These are phyloP conservation scores for Aspergillus brunneoviolaceus DNA, from an alignment of 2,329 filamentous ascomycete species.

Conservation along the genomic window DNA sequence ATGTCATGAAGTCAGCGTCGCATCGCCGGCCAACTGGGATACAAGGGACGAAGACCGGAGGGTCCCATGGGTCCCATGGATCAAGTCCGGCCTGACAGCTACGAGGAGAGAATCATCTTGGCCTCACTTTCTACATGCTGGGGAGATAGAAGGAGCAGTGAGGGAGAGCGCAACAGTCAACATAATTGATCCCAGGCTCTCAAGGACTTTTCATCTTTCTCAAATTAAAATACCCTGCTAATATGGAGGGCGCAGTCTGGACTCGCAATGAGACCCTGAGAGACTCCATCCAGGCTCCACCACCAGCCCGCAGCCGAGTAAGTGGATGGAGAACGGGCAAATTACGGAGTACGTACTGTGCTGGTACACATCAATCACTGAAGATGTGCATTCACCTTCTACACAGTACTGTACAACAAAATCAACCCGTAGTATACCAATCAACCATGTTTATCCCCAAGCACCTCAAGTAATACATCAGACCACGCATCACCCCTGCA, in stretches of 20 bases:
- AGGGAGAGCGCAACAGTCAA: not conserved
- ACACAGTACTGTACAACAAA: no score
- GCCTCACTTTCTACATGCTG: no score
- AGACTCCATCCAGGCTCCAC: not conserved
- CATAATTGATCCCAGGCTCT: not conserved
- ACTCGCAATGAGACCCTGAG: not conserved
- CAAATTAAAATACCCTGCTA: no score
- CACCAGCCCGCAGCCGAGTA: not conserved
- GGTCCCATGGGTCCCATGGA: not conserved
- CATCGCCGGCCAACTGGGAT: not conserved
- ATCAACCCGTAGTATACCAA: no score
- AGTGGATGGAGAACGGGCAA: not conserved
- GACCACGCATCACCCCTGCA: no score
- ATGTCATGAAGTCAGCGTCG: not conserved
- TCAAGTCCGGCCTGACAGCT: not conserved
- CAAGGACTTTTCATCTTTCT: no score
- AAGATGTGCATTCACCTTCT: no score
- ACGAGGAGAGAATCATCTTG: not conserved
- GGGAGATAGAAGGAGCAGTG: not conserved
- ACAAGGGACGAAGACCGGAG: not conserved
- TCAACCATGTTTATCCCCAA: no score
- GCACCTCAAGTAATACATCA: no score
- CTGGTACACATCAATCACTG: no score
- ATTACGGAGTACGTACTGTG: not conserved
- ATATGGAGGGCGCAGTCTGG: no score